A percentile compares a stretch with the other conserved stretches of the same genome.
phyloP scores from a whole-genome alignment of 192 early-diverging fungal species.

The Entrophospora sp. region DNA sequence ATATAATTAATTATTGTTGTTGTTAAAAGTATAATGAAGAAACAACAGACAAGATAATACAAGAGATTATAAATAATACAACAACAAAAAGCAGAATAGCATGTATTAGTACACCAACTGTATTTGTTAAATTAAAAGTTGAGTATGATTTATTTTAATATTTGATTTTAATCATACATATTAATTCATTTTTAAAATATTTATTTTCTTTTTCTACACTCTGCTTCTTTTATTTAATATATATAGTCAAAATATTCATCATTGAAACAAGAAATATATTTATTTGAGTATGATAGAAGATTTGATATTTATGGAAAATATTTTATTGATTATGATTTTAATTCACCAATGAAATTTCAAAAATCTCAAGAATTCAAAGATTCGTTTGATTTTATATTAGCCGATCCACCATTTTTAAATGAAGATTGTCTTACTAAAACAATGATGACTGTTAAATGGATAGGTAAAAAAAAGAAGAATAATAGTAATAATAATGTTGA shows the following conservation, averaged over 20 bases:
- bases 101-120: slow-evolving; percentile 55
- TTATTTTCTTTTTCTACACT: neutral
- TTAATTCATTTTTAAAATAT: neutral
- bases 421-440: slow-evolving; percentile 69
- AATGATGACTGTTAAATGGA: slow-evolving; percentile 42
- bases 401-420: slow-evolving; percentile 73
- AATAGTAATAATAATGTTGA: no score
- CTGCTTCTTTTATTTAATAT: neutral
- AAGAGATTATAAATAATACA: slow-evolving; percentile 30
- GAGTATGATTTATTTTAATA: no score
- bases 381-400: slow-evolving; percentile 61
- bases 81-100: slow-evolving; percentile 34
- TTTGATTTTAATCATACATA: neutral
- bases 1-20: neutral
- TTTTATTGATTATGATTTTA: slow-evolving; percentile 71
- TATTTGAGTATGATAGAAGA: slow-evolving; percentile 70
- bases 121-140: slow-evolving; percentile 58
- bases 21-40: slow-evolving; percentile 30
- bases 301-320: slow-evolving; percentile 59
- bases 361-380: slow-evolving; percentile 32
- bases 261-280: slow-evolving; percentile 34
- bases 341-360: slow-evolving; percentile 47
- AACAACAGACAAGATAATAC: slow-evolving; percentile 29
- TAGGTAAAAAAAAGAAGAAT: slow-evolving; percentile 35
- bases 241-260: slow-evolving; percentile 29